Evolutionary conservation across 306 rosid genomes (phyloP).

Genomic region (Cucurbita ficifolia): DNA sequence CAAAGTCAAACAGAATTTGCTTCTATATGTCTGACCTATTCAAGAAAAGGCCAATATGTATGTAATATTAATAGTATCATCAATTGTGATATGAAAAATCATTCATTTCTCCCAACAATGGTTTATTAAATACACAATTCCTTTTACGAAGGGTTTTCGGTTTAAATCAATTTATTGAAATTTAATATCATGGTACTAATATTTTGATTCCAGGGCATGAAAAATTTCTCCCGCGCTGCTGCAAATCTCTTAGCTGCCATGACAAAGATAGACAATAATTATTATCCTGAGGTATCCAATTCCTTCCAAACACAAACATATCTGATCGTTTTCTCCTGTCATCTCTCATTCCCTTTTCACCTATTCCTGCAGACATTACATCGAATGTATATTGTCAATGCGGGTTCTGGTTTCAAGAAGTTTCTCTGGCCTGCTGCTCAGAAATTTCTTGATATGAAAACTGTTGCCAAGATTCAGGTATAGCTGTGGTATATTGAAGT

Average conservation of each 20-base stretch:
- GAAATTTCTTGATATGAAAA: conserved; percentile 72
- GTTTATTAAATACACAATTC: background rate
- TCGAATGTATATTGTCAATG: conserved; percentile 83
- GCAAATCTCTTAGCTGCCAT: conserved; percentile 65
- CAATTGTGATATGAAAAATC: background rate
- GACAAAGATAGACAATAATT: conserved; percentile 66
- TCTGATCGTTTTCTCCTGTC: background rate
- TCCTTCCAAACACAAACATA: background rate
- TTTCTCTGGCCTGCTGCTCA: conserved; percentile 98
- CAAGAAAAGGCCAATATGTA: background rate
- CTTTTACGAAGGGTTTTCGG: background rate
- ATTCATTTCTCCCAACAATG: background rate
- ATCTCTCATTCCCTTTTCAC: background rate
- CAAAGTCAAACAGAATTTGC: background rate
- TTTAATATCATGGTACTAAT: background rate
- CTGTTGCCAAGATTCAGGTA: conserved; percentile 83
- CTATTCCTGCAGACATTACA: conserved; percentile 53
- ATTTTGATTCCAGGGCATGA: conserved; percentile 58
- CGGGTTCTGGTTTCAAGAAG: conserved; percentile 89
- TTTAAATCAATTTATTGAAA: background rate
- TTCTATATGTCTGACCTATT: background rate
- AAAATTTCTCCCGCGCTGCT: conserved; percentile 73
- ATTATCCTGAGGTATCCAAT: conserved; percentile 82
- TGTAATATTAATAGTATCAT: background rate
- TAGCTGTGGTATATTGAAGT: conserved; percentile 6